Evolutionary conservation across 2,329 filamentous ascomycete species (phyloP), one percentile per base, ranked within the genome.

Genomic region (Aspergillus quadricinctus): DNA sequence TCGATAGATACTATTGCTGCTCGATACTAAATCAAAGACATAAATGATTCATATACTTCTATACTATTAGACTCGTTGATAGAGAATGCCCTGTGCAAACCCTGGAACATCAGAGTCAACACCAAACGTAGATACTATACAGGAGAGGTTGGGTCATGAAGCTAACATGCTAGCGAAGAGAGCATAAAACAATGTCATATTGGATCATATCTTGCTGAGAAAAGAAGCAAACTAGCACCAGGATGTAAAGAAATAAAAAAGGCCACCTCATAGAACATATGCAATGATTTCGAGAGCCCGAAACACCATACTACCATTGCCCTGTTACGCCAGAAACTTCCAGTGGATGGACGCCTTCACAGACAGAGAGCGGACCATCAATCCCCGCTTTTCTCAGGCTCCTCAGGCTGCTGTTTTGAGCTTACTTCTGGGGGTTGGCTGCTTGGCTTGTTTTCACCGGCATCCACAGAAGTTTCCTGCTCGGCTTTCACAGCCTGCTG

Each of bases 291-390:
- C 49, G 52, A 58, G 52, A 58, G 60, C 64, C 67, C 63, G 57
- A 68, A 74, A 74, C 71, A 72, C 72, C 72, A 64, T 67, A 65
- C 65, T 66, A 64, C 67, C 67, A 61, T 65, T 62, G 62, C 61
- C 69, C 65, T 51, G 31, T 72, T 72, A 66, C 71, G 71, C 69
- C 69, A 67, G 64, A 57, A 67, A 62, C 64, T 64, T 60, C 55
- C 62, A 67, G 65, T 57, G 59, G 65, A 66, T 56, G 60, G 65
- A 66, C 55, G 56, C 57, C 57, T 54, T 60, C 56, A 59, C 56
- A 51, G 54, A 60, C 58, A 58, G 54, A 59, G 55, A 52, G 53
- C 53, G 57, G 57, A 52, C 52, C 56, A 65, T 60, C 57, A 70
- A 58, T 67, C 66, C 57, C 73, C 68, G 45, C 64, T 68, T 64